These are phyloP conservation scores for Pichia insulana DNA, from an alignment of 805 yeast genomes.

Conservation along the genomic window DNA sequence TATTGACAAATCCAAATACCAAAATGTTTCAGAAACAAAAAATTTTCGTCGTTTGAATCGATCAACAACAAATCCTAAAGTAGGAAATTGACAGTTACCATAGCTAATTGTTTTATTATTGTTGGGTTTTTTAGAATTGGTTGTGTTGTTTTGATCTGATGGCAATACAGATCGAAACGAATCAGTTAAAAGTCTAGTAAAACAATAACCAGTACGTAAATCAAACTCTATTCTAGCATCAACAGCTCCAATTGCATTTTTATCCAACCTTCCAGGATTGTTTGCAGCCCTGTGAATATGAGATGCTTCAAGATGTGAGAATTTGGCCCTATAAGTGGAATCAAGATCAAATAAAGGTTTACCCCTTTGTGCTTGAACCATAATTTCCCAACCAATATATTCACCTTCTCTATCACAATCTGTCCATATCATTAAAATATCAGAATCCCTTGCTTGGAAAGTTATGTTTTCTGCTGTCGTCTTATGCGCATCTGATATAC, in stretches of 20 bases:
- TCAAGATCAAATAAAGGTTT: conserved; percentile 39
- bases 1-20: conserved; percentile 56
- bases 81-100: conserved; percentile 95
- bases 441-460: conserved; percentile 51
- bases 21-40: conserved; percentile 72
- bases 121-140: conserved; percentile 8
- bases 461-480: conserved; percentile 56
- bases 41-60: conserved; percentile 65
- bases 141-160: conserved; percentile 10
- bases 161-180: conserved; percentile 31
- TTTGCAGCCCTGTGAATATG: conserved; percentile 74
- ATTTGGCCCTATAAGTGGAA: conserved; percentile 64
- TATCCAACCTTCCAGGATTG: conserved; percentile 55
- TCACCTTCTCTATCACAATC: conserved; percentile 98
- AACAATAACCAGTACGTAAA: conserved; percentile 78
- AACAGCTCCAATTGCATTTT: conserved; percentile 73
- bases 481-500: conserved; percentile 21
- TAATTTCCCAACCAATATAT: conserved; percentile 78
- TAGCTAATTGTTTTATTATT: conserved; percentile 45
- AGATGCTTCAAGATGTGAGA: conserved; percentile 73
- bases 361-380: conserved; percentile 51
- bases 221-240: conserved; percentile 81
- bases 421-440: conserved; percentile 86
- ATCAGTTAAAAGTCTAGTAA: conserved; percentile 72
- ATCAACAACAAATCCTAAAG: conserved; percentile 93